These are phyloP conservation scores for Clitopilus passeckerianus DNA, from an alignment of 768 basidiomycete genomes.

Conservation along the genomic window DNA sequence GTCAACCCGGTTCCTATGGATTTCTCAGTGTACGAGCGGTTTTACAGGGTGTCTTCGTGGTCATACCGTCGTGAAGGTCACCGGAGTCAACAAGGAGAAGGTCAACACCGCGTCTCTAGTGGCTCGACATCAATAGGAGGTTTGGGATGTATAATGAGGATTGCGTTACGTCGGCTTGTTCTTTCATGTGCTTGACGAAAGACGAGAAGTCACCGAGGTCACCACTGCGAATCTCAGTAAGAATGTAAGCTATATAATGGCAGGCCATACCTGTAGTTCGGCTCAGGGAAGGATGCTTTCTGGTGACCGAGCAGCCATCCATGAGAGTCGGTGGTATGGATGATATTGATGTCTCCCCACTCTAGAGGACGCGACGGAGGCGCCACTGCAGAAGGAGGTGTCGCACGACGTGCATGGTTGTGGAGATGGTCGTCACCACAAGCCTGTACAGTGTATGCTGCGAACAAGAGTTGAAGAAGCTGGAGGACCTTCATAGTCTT, in stretches of 20 bases:
- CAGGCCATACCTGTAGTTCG: slow-evolving; percentile 54
- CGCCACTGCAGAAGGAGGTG: slow-evolving; percentile 36
- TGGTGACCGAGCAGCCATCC: slow-evolving; percentile 76
- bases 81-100: slow-evolving; percentile 79
- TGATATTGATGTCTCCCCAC: slow-evolving; percentile 89
- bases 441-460: slow-evolving; percentile 6
- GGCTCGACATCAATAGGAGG: neutral
- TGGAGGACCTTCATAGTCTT: neutral
- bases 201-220: slow-evolving; percentile 21
- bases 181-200: slow-evolving; percentile 44
- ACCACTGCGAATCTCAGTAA: slow-evolving; percentile 18
- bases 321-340: slow-evolving; percentile 84
- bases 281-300: slow-evolving; percentile 66
- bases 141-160: neutral
- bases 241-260: neutral
- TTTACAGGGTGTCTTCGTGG: neutral
- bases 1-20: slow-evolving; percentile 64
- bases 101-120: slow-evolving; percentile 67
- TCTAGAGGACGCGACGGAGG: slow-evolving; percentile 63
- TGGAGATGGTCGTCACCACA: slow-evolving; percentile 23
- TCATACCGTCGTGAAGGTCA: slow-evolving; percentile 68
- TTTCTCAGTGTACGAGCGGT: neutral
- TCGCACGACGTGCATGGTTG: slow-evolving; percentile 24
- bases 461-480: neutral
- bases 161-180: slow-evolving; percentile 50